These are phyloP conservation scores for Aspergillus pseudonomiae DNA, from an alignment of 2,329 filamentous ascomycete genomes.

Conservation along the genomic window DNA sequence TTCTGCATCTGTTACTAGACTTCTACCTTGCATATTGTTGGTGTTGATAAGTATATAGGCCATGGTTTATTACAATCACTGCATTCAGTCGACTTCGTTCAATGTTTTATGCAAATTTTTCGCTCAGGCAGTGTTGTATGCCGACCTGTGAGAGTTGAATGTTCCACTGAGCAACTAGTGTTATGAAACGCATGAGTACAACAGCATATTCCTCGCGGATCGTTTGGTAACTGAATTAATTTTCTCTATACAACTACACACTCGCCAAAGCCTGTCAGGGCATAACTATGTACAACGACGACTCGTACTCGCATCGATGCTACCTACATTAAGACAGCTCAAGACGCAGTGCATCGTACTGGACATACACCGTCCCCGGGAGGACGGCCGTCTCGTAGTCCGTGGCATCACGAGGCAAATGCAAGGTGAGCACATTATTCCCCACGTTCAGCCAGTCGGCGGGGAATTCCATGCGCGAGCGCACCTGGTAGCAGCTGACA, in stretches of 20 bases:
- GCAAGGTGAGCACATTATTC: slow-evolving; percentile 60
- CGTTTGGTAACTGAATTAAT: background rate
- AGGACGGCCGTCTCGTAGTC: slow-evolving; percentile 62
- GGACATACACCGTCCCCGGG: slow-evolving; percentile 60
- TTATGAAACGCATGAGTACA: background rate
- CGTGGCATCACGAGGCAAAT: slow-evolving; percentile 62
- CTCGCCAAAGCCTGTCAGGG: too few relatives aligned
- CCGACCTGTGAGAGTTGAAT: too few relatives aligned
- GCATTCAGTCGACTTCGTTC: too few relatives aligned
- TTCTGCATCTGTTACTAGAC: too few relatives aligned
- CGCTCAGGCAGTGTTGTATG: too few relatives aligned
- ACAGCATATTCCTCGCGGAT: too few relatives aligned
- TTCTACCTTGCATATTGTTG: too few relatives aligned
- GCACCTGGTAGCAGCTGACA: slow-evolving; percentile 64
- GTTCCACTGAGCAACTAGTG: too few relatives aligned
- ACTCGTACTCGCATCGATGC: background rate
- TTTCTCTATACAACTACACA: background rate
- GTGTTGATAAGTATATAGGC: too few relatives aligned
- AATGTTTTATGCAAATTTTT: too few relatives aligned
- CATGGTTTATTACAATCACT: too few relatives aligned
- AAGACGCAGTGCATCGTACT: slow-evolving; percentile 66
- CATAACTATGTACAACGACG: background rate
- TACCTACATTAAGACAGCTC: slow-evolving; percentile 47
- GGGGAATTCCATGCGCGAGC: slow-evolving; percentile 63
- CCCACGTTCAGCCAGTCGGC: slow-evolving; percentile 52